Evolutionary conservation across 768 basidiomycete genomes (phyloP).

Genomic region (Coprinopsis strossmayeri): DNA sequence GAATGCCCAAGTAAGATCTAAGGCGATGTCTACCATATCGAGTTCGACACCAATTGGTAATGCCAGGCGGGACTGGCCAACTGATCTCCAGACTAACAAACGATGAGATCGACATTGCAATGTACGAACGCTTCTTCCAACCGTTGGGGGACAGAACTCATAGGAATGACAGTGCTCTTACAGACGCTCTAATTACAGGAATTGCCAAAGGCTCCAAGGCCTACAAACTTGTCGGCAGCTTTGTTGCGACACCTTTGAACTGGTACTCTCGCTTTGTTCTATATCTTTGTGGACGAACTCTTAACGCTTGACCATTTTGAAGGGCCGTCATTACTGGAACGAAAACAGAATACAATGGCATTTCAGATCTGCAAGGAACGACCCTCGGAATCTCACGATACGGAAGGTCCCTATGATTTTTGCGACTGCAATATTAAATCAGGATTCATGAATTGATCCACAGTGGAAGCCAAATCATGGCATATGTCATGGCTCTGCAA

Average conservation of each 20-base stretch:
- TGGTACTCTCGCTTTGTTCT: conserved; percentile 53
- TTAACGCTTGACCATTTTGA: neutral
- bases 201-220: conserved; percentile 84
- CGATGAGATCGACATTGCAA: conserved; percentile 76
- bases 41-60: conserved; percentile 5
- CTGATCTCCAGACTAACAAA: conserved; percentile 68
- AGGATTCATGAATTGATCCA: neutral
- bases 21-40: conserved; percentile 9
- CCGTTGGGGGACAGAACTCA: too few species aligned
- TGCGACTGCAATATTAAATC: neutral
- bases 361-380: conserved; percentile 72
- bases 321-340: conserved; percentile 94
- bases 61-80: conserved; percentile 77
- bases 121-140: conserved; percentile 33
- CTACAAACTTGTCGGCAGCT: conserved; percentile 91
- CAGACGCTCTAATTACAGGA: conserved; percentile 86
- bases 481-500: conserved; percentile 87
- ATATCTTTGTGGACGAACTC: neutral
- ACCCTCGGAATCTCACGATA: conserved; percentile 84
- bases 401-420: conserved; percentile 48
- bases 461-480: conserved; percentile 92
- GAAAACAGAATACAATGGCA: conserved; percentile 59
- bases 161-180: conserved; percentile 54
- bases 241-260: conserved; percentile 82
- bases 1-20: conserved; percentile 86